Percentiles rank a stretch among this genome's conserved stretches.
Conservation (phyloP, 2,329 filamentous ascomycete species). For the Microdochium paspali region DNA sequence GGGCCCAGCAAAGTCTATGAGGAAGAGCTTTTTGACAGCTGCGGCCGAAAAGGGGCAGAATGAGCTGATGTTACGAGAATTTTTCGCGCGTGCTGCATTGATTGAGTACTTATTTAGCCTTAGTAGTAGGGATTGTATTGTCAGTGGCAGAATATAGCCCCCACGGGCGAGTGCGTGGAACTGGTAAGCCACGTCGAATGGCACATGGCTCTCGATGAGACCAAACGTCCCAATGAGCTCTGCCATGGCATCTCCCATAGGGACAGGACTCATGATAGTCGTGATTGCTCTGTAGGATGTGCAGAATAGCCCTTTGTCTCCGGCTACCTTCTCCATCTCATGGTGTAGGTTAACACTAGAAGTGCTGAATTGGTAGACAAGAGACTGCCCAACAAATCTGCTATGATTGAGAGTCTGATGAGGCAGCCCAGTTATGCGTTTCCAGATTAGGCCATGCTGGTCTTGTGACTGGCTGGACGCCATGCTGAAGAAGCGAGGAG, state of each 20-base stretch:
- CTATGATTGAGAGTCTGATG: constrained; percentile 15
- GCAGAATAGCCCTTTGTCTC: constrained; percentile 13
- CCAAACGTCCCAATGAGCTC: constrained; percentile 18
- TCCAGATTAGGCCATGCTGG: constrained; percentile 7
- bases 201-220: constrained; percentile 13
- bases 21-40: constrained; percentile 42
- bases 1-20: constrained; percentile 46
- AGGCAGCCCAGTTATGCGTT: constrained; percentile 19
- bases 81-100: not conserved
- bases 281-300: not conserved
- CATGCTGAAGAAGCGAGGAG: constrained; percentile 37
- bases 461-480: constrained; percentile 4
- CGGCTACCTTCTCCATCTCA: constrained; percentile 16
- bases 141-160: constrained; percentile 48
- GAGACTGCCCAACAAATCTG: constrained; percentile 26
- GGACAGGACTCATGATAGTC: not conserved
- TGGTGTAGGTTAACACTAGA: constrained; percentile 14
- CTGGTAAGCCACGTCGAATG: constrained; percentile 51
- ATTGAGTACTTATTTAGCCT: not conserved
- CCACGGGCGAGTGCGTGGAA: constrained; percentile 55
- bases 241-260: constrained; percentile 12
- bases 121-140: constrained; percentile 19
- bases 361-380: constrained; percentile 32
- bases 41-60: constrained; percentile 35
- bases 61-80: constrained; percentile 11